A percentile compares a stretch with the other conserved stretches of the same genome.
Conservation (phyloP, 805 yeast genomes). For the Starmera caribaea region DNA sequence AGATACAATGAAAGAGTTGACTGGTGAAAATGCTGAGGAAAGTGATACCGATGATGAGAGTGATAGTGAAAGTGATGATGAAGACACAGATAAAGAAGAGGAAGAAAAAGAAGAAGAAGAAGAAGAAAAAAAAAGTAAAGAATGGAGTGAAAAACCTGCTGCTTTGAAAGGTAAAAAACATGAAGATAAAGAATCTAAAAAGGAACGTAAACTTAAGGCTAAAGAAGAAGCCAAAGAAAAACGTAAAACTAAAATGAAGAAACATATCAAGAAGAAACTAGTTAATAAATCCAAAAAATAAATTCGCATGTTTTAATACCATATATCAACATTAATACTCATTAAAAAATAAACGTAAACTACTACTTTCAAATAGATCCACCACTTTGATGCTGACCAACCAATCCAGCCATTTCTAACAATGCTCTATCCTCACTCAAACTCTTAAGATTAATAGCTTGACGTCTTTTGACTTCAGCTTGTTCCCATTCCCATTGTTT, state of each 20-base stretch:
- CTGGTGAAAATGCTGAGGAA: constrained; percentile 24
- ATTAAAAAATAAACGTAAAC: background rate
- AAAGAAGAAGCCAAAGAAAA: constrained; percentile 73
- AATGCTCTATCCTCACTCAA: constrained; percentile 79
- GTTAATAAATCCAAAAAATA: constrained; percentile 44
- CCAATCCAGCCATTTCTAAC: constrained; percentile 70
- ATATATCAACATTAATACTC: background rate
- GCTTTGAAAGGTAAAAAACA: constrained; percentile 61
- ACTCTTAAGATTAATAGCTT: constrained; percentile 52
- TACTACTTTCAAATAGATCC: constrained; percentile 30
- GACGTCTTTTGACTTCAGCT: constrained; percentile 72
- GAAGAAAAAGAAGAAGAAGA: constrained; percentile 26
- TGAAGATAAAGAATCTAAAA: constrained; percentile 72
- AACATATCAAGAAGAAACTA: constrained; percentile 70
- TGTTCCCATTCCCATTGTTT: constrained; percentile 89
- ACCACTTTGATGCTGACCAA: constrained; percentile 40
- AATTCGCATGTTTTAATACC: background rate
- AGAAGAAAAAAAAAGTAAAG: constrained; percentile 27
- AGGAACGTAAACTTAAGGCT: constrained; percentile 63
- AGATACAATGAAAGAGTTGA: constrained; percentile 61
- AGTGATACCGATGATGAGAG: constrained; percentile 8
- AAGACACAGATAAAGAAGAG: constrained; percentile 18
- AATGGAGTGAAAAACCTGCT: constrained; percentile 33
- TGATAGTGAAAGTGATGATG: constrained; percentile 11
- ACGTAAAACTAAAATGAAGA: constrained; percentile 74